Evolutionary conservation across 1,284 basidiomycete genomes (phyloP).

Genomic region (Ceratobasidium sp.): DNA sequence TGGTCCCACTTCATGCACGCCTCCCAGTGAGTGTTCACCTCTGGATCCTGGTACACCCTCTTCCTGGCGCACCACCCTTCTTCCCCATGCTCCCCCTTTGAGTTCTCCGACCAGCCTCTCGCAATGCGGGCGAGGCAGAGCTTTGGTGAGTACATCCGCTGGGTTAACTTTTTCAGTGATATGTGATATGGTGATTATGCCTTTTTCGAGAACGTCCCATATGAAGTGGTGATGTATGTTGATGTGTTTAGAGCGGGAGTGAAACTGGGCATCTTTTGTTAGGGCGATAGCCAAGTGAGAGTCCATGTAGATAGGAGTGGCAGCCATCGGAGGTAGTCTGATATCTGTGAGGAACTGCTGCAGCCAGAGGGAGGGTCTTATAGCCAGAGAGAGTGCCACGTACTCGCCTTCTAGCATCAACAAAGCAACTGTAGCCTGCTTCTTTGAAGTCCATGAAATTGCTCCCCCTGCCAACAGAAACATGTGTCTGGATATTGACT

Average conservation of each 20-base stretch:
- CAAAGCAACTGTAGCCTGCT: conserved; percentile 54
- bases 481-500: too few species aligned
- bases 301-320: conserved; percentile 52
- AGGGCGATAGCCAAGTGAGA: conserved; percentile 53
- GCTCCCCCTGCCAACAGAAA: too few species aligned
- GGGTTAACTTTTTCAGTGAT: conserved; percentile 47
- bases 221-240: conserved; percentile 56
- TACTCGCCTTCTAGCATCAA: conserved; percentile 59
- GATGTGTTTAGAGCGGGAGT: too few species aligned
- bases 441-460: conserved; percentile 56
- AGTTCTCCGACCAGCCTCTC: too few species aligned
- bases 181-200: conserved; percentile 23
- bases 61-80: too few species aligned
- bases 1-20: too few species aligned
- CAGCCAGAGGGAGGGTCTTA: background rate
- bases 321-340: background rate
- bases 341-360: too few species aligned
- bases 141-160: too few species aligned
- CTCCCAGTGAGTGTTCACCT: too few species aligned
- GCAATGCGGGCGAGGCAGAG: too few species aligned
- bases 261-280: conserved; percentile 50
- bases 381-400: conserved; percentile 49
- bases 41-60: too few species aligned
- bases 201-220: conserved; percentile 53
- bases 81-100: too few species aligned